Evolutionary conservation across 2,329 filamentous ascomycete species (phyloP), one percentile per base, ranked within the genome.

Genomic region (Talaromyces sp.): DNA sequence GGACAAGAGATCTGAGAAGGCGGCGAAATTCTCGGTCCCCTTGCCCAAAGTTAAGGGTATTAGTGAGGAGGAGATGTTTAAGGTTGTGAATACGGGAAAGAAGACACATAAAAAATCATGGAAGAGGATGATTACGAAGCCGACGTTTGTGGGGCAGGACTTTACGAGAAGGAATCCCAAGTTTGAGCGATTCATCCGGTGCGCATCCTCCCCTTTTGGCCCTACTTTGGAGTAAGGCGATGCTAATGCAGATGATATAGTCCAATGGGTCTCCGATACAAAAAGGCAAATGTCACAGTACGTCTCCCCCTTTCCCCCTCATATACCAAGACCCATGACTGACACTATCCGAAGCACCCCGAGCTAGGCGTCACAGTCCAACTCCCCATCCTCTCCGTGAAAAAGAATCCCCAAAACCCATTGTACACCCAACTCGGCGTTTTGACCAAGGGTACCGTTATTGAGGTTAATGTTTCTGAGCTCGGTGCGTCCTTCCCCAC

Each of bases 21-120:
- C 93, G 6, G 95, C 95, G 60, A 91, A 94, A 76, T 98, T 97
- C 77, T 87, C 86, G 36, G 95, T 98, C 45, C 95, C 95, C 1
- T 79, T 99, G 74, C 95, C 95, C 40, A 97, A 97, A 82, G 95
- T 98, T 53, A 88, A 91, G 74, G 94, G 92, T 69, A 97, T 98
- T 72, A 89, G 87, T 70, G 94, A 98, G 82, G 92, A 96, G 84
- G 94, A 97, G 83, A 94, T 97, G 90, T 98, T 98, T 84, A 94
- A 92, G 81, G 93, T 97, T 15, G 88, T 98, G 74, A 93, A 93
- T 82, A 98, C 94, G 36, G 94, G 95, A 73, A 96, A 96, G 87
- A 97, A 97, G 85, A 92, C 89, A 1, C 85, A 89, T 65, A 93
- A 96, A 86, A 96, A 95, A 85, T 84, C 84, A 45, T 85, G 83